Evolutionary conservation across 768 basidiomycete genomes (phyloP).

Genomic region (Suillus discolor): DNA sequence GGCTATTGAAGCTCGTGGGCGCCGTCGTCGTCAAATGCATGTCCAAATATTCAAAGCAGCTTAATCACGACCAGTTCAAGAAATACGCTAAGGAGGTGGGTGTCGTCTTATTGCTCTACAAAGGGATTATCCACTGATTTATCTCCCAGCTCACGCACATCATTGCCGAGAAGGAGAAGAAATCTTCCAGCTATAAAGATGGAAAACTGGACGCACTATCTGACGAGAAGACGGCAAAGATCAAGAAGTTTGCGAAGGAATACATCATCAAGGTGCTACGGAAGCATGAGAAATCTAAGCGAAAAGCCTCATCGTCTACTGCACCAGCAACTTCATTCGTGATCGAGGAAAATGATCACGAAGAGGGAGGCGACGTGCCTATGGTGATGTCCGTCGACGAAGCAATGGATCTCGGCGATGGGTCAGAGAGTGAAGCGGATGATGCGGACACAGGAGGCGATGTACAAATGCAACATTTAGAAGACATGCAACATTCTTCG

Average conservation of each 20-base stretch:
- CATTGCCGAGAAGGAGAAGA: conserved; percentile 96
- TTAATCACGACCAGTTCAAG: conserved; percentile 88
- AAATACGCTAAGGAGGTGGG: conserved; percentile 92
- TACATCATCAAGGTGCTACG: conserved; percentile 82
- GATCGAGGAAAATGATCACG: conserved; percentile 17
- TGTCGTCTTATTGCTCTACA: conserved; percentile 11
- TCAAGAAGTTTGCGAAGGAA: conserved; percentile 92
- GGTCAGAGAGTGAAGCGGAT: conserved; percentile 36
- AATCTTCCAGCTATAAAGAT: conserved; percentile 77
- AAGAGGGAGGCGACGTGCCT: conserved; percentile 27
- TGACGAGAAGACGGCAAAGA: conserved; percentile 86
- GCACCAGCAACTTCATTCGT: conserved; percentile 11
- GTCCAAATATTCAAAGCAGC: conserved; percentile 80
- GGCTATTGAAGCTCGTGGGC: conserved; percentile 79
- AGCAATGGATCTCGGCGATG: conserved; percentile 45
- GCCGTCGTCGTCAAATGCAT: conserved; percentile 90
- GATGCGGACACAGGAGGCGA: conserved; percentile 22
- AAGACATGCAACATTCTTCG: conserved; percentile 30
- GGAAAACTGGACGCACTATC: conserved; percentile 73
- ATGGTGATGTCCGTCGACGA: conserved; percentile 46
- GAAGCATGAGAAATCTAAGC: conserved; percentile 56
- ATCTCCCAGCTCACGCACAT: conserved; percentile 71
- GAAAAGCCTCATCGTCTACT: conserved; percentile 19
- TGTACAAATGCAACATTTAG: conserved; percentile 18
- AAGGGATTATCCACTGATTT: conserved; percentile 6